These are phyloP conservation scores for Madurella mycetomatis DNA, from an alignment of 2,329 filamentous ascomycete species.

Conservation along the genomic window DNA sequence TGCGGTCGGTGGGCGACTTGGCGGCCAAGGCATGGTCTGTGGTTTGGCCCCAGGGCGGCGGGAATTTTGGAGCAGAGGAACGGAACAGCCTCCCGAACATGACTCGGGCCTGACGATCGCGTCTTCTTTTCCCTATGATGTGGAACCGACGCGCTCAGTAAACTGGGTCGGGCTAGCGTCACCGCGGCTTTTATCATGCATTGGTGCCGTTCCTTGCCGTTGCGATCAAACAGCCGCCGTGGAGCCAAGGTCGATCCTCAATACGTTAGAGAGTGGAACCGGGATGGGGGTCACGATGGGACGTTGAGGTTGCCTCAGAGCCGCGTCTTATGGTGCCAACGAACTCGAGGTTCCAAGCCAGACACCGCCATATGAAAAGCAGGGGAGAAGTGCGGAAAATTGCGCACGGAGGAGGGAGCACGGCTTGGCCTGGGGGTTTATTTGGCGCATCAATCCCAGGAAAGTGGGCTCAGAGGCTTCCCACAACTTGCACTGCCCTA, in stretches of 20 bases:
- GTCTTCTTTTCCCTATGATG: background rate
- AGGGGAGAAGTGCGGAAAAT: conserved; percentile 1
- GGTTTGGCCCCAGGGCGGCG: background rate
- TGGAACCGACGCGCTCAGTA: conserved; percentile 1
- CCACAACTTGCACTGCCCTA: background rate
- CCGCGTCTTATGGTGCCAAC: background rate
- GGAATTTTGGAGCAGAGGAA: background rate
- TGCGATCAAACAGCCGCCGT: background rate
- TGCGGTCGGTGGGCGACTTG: background rate
- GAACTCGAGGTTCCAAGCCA: background rate
- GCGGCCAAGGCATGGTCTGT: background rate
- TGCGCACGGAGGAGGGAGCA: background rate
- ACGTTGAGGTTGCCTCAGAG: background rate
- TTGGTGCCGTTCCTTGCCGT: conserved; percentile 11
- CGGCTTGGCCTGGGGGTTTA: conserved; percentile 8
- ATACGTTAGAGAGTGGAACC: conserved; percentile 21
- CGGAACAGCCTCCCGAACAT: conserved; percentile 9
- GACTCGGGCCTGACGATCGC: conserved; percentile 19
- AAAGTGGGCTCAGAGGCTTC: conserved; percentile 9
- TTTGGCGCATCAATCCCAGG: conserved; percentile 12
- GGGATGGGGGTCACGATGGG: background rate
- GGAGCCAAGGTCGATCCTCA: background rate
- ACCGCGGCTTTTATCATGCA: conserved; percentile 12
- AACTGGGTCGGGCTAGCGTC: conserved; percentile 1
- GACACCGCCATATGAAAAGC: conserved; percentile 1